Evolutionary conservation across 768 basidiomycete species (phyloP).

Genomic region (Rubroboletus pulcherrimus): DNA sequence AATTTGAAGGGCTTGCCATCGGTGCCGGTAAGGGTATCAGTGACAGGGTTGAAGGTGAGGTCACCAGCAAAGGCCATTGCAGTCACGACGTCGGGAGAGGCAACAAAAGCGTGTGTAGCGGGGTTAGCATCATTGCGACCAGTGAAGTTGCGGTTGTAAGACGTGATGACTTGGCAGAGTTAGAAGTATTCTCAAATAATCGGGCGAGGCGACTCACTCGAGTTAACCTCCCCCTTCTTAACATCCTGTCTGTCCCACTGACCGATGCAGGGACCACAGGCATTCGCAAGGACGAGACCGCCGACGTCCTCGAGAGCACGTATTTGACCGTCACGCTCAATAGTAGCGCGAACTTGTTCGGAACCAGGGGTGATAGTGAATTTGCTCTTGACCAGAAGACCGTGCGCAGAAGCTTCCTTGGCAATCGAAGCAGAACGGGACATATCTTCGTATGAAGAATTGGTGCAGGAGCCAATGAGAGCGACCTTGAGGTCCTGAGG

Average conservation of each 20-base stretch:
- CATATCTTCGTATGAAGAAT: slow-evolving; percentile 99
- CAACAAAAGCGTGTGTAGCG: slow-evolving; percentile 95
- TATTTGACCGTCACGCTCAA: slow-evolving; percentile 93
- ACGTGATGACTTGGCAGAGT: slow-evolving; percentile 75
- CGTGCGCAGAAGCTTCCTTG: slow-evolving; percentile 81
- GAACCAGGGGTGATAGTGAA: slow-evolving; percentile 99
- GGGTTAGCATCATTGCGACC: slow-evolving; percentile 99
- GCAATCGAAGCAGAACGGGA: slow-evolving; percentile 94
- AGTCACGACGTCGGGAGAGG: slow-evolving; percentile 92
- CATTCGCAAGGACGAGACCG: slow-evolving; percentile 93
- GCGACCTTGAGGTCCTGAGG: slow-evolving; percentile 95
- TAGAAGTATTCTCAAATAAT: not conserved
- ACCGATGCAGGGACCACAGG: slow-evolving; percentile 98
- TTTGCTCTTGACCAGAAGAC: slow-evolving; percentile 83
- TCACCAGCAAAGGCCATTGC: slow-evolving; percentile 94
- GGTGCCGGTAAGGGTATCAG: slow-evolving; percentile 79
- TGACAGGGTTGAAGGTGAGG: slow-evolving; percentile 95
- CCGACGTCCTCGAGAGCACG: slow-evolving; percentile 83
- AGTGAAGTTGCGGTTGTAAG: slow-evolving; percentile 99
- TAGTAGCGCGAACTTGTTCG: slow-evolving; percentile 97
- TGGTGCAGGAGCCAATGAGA: slow-evolving; percentile 99
- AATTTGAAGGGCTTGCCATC: slow-evolving; percentile 99
- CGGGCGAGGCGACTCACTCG: slow-evolving; percentile 56
- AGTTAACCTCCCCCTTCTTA: slow-evolving; percentile 95
- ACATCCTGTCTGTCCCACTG: slow-evolving; percentile 98